These are phyloP conservation scores for Thalassiosira allenii DNA, from an alignment of 352 stramenopile species.

Conservation along the genomic window DNA sequence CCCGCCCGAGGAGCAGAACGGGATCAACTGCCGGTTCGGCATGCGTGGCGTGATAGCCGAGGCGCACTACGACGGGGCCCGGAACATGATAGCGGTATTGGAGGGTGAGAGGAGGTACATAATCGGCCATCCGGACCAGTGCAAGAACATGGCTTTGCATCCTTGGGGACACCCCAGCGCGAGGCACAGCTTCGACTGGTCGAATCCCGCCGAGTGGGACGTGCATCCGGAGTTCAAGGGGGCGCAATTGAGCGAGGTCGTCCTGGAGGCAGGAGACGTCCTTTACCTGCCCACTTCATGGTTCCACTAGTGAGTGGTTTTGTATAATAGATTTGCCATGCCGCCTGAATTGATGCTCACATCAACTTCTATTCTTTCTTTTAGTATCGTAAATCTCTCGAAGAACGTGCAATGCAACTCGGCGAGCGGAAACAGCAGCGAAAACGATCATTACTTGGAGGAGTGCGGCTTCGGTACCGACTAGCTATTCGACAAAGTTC, in stretches of 20 bases:
- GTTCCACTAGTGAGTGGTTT: too few relatives aligned
- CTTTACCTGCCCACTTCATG: conserved; percentile 94
- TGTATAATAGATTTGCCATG: too few relatives aligned
- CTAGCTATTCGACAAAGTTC: too few relatives aligned
- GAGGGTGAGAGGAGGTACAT: conserved; percentile 92
- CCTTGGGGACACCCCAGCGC: conserved; percentile 87
- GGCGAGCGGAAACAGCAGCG: conserved; percentile 61
- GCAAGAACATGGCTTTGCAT: conserved; percentile 87
- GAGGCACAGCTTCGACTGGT: conserved; percentile 93
- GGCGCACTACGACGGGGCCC: conserved; percentile 91
- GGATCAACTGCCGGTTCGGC: conserved; percentile 92
- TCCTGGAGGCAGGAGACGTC: conserved; percentile 92
- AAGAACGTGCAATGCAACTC: conserved; percentile 86
- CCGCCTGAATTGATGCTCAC: too few relatives aligned
- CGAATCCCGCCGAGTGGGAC: conserved; percentile 82
- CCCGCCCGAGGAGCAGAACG: conserved; percentile 84
- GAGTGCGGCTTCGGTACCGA: conserved; percentile 78
- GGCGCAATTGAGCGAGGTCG: conserved; percentile 89
- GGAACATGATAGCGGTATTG: conserved; percentile 94
- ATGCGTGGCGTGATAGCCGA: conserved; percentile 89
- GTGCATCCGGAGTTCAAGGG: conserved; percentile 81
- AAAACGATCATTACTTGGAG: conserved; percentile 57
- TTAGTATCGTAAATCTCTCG: conserved; percentile 89
- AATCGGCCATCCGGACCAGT: conserved; percentile 90
- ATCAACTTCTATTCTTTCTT: too few relatives aligned